A percentile compares a stretch with the other conserved stretches of the same genome.
Evolutionary conservation across 176 grass and related monocot genomes (phyloP).

Genomic region (Triticum timopheevii): DNA sequence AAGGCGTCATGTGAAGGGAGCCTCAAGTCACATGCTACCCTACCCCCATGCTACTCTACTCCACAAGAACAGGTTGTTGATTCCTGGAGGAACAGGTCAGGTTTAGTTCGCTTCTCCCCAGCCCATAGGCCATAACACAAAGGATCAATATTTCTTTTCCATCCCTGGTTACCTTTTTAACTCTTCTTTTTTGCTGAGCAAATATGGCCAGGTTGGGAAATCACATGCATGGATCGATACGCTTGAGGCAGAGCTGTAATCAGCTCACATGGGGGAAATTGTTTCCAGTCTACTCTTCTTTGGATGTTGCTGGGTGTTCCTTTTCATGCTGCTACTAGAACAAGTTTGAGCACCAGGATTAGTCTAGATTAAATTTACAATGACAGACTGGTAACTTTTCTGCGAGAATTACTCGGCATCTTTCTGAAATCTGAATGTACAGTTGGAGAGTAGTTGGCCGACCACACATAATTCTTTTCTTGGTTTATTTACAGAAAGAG

Average conservation of each 20-base stretch:
- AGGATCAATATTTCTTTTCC: slow-evolving; percentile 29
- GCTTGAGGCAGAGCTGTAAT: slow-evolving; percentile 26
- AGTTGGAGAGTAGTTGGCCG: slow-evolving; percentile 18
- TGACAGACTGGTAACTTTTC: neutral
- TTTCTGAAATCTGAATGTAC: neutral
- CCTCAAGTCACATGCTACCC: slow-evolving; percentile 49
- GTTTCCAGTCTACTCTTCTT: neutral
- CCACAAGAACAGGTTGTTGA: slow-evolving; percentile 59
- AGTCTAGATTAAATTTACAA: neutral
- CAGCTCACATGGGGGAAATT: slow-evolving; percentile 21
- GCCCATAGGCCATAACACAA: slow-evolving; percentile 11
- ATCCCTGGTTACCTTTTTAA: slow-evolving; percentile 18
- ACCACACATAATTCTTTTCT: slow-evolving; percentile 15
- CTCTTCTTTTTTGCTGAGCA: slow-evolving; percentile 31
- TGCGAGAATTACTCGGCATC: neutral
- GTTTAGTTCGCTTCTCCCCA: neutral
- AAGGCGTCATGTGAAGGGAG: slow-evolving; percentile 58
- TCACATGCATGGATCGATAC: slow-evolving; percentile 46
- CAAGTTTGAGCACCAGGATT: neutral
- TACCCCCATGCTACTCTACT: slow-evolving; percentile 41
- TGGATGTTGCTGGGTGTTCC: slow-evolving; percentile 26
- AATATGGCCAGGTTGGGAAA: slow-evolving; percentile 49
- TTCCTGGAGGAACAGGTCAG: slow-evolving; percentile 55
- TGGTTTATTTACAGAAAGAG: neutral
- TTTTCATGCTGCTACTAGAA: neutral